phyloP scores from a whole-genome alignment of 352 stramenopile species.

The Phytophthora kernoviae region DNA sequence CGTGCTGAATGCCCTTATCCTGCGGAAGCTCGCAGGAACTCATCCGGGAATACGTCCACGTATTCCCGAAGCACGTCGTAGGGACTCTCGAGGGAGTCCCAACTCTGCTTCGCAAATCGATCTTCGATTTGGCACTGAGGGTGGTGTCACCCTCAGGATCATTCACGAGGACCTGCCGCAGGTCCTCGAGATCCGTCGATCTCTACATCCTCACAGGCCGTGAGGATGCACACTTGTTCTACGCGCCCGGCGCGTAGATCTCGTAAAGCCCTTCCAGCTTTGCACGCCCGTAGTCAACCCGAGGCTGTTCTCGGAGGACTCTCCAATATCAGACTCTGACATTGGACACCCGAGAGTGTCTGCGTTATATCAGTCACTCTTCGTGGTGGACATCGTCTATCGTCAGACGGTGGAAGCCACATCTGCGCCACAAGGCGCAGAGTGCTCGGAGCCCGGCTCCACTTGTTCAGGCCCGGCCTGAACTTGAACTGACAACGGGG shows the following conservation, averaged over 20 bases:
- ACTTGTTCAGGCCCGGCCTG: too few species aligned
- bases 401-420: neutral
- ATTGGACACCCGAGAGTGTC: neutral
- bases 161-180: conserved; percentile 2
- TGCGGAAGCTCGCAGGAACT: conserved; percentile 5
- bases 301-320: neutral
- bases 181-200: neutral
- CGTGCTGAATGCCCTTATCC: conserved; percentile 3
- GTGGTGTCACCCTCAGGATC: neutral
- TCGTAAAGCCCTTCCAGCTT: conserved; percentile 2
- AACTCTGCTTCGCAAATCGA: conserved; percentile 1
- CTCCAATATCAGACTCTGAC: conserved; percentile 1
- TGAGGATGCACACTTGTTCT: conserved; percentile 7
- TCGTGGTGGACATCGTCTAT: neutral
- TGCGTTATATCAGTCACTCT: neutral
- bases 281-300: conserved; percentile 3
- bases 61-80: conserved; percentile 5
- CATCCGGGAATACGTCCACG: conserved; percentile 1
- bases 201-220: neutral
- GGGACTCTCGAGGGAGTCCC: neutral
- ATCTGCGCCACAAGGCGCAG: too few species aligned
- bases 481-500: too few species aligned
- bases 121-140: neutral
- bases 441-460: too few species aligned
- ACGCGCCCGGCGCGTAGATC: conserved; percentile 4